These are phyloP conservation scores for Penicillium sclerotigenum DNA, from an alignment of 2,329 filamentous ascomycete species.

Conservation along the genomic window DNA sequence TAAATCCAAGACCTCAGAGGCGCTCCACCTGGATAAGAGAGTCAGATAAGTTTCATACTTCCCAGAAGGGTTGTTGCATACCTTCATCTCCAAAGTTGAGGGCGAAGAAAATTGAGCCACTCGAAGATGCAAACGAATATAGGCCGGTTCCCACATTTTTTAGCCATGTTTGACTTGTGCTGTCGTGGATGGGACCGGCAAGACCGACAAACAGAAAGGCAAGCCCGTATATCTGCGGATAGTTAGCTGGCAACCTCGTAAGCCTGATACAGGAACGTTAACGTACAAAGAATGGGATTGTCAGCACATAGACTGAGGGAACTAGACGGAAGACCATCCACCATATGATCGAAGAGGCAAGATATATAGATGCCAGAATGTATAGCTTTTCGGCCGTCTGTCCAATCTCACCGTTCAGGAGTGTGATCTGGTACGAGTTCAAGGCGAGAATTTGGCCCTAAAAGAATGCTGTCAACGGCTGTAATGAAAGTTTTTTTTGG, in stretches of 20 bases:
- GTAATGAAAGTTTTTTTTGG: neutral
- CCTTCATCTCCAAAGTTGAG: constrained; percentile 65
- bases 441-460: constrained; percentile 60
- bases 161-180: constrained; percentile 49
- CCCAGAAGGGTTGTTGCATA: neutral
- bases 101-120: constrained; percentile 63
- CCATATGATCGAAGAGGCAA: constrained; percentile 58
- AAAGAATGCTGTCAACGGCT: neutral
- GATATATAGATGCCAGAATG: constrained; percentile 57
- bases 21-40: constrained; percentile 51
- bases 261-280: constrained; percentile 46
- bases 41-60: neutral
- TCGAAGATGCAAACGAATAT: constrained; percentile 61
- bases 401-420: constrained; percentile 62
- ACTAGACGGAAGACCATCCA: constrained; percentile 57
- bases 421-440: constrained; percentile 65
- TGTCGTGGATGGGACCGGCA: constrained; percentile 35
- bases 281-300: constrained; percentile 61
- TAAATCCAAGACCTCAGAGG: constrained; percentile 63
- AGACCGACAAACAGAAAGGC: constrained; percentile 63
- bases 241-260: neutral
- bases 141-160: constrained; percentile 60
- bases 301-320: constrained; percentile 60
- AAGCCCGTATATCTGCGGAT: constrained; percentile 49
- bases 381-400: constrained; percentile 60